Evolutionary conservation across 257 asterid genomes (phyloP).

Genomic region (Solanum ossicruentum): DNA sequence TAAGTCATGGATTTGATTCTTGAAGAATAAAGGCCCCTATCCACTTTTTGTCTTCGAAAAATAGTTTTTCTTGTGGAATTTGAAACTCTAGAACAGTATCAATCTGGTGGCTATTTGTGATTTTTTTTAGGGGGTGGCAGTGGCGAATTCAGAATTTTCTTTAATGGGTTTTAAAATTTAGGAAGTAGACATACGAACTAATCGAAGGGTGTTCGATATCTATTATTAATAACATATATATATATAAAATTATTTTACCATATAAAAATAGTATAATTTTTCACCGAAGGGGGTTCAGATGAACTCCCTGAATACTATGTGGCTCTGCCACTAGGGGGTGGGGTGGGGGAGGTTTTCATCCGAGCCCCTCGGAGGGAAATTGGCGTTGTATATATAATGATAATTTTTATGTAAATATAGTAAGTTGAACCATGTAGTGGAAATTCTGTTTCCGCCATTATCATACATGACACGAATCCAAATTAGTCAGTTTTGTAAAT

Average conservation of each 20-base stretch:
- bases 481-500: neutral
- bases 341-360: neutral
- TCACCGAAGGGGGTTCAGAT: too few relatives aligned
- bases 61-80: neutral
- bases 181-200: too few relatives aligned
- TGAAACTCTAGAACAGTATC: neutral
- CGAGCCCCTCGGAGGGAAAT: neutral
- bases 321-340: too few relatives aligned
- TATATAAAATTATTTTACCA: too few relatives aligned
- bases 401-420: neutral
- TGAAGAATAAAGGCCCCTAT: neutral
- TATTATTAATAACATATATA: too few relatives aligned
- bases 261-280: too few relatives aligned
- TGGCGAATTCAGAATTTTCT: too few relatives aligned
- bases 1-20: neutral
- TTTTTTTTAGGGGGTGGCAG: too few relatives aligned
- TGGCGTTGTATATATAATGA: neutral
- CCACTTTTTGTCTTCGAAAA: neutral
- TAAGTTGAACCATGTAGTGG: neutral
- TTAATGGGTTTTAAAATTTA: too few relatives aligned
- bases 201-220: too few relatives aligned
- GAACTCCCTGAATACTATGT: too few relatives aligned
- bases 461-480: neutral
- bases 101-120: too few relatives aligned
- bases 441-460: neutral